Percentiles rank a stretch among this genome's conserved stretches.
Evolutionary conservation across 106 monocot genomes (phyloP).

Genomic region (Platanthera zijinensis): DNA sequence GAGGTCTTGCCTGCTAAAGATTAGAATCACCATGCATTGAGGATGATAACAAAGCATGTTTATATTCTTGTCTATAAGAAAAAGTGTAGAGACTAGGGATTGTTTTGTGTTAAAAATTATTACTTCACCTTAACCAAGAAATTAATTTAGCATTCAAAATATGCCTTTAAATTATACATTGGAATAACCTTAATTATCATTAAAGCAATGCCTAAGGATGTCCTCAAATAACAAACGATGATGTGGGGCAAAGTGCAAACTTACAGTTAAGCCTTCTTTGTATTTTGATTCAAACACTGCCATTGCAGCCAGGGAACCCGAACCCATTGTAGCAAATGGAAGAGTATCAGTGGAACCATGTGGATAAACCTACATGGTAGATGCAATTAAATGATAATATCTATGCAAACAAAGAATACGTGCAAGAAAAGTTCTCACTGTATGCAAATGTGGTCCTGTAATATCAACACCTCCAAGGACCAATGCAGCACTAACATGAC

Average conservation of each 20-base stretch:
- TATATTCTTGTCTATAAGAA: too few species aligned
- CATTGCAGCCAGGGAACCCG: conserved; percentile 99
- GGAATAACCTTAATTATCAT: not conserved
- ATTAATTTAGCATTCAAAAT: not conserved
- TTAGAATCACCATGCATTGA: too few species aligned
- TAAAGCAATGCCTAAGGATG: not conserved
- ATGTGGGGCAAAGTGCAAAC: conserved; percentile 11
- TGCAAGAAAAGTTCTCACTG: conserved; percentile 33
- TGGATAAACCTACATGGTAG: conserved; percentile 67
- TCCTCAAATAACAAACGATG: not conserved
- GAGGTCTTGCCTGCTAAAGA: too few species aligned
- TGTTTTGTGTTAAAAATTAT: not conserved
- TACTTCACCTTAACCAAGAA: not conserved
- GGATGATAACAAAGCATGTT: too few species aligned
- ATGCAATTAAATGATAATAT: not conserved
- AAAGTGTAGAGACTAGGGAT: too few species aligned
- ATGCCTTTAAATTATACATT: not conserved
- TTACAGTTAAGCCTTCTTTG: conserved; percentile 81
- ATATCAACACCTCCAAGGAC: conserved; percentile 99
- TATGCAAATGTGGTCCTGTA: conserved; percentile 97
- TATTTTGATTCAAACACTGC: conserved; percentile 92
- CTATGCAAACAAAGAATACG: not conserved
- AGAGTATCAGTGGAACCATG: conserved; percentile 99
- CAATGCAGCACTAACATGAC: conserved; percentile 94
- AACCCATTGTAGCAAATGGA: conserved; percentile 99